phyloP scores from a whole-genome alignment of 768 basidiomycete genomes.

The Epithele typhae region DNA sequence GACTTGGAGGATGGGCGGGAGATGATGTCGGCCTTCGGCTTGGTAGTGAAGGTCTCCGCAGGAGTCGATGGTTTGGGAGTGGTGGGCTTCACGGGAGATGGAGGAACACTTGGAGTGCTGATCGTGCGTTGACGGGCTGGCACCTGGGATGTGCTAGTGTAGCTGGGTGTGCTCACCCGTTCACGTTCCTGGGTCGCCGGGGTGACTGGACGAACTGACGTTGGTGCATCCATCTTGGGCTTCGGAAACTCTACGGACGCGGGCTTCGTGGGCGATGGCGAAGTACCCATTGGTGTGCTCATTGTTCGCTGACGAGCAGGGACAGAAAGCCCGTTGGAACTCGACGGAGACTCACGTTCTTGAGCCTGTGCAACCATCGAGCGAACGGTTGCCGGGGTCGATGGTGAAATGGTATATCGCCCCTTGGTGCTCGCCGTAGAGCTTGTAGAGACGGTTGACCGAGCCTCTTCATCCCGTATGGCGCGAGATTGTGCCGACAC shows the following conservation, averaged over 20 bases:
- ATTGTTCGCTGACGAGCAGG: constrained; percentile 27
- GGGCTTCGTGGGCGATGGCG: too few relatives aligned
- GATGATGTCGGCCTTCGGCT: constrained; percentile 4
- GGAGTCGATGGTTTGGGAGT: background rate
- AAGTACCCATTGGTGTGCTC: constrained; percentile 28
- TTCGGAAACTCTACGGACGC: too few relatives aligned
- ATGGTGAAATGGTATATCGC: too few relatives aligned
- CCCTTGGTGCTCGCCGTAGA: background rate
- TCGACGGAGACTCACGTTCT: too few relatives aligned
- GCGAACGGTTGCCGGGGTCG: too few relatives aligned
- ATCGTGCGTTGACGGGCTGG: constrained; percentile 42
- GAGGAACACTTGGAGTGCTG: constrained; percentile 51
- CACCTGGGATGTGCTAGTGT: constrained; percentile 22
- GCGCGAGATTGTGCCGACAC: constrained; percentile 7
- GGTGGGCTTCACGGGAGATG: constrained; percentile 12
- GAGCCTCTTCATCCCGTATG: constrained; percentile 9
- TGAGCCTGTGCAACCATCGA: background rate
- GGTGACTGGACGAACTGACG: constrained; percentile 25
- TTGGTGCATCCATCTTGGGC: too few relatives aligned
- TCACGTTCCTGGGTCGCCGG: constrained; percentile 37
- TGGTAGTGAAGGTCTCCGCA: constrained; percentile 1
- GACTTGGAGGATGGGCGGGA: constrained; percentile 10
- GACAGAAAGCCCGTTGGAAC: too few relatives aligned
- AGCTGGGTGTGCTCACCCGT: constrained; percentile 24
- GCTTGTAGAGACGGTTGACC: background rate